Conservation (phyloP, 2,329 filamentous ascomycete genomes). For the Aspergillus sp. region DNA sequence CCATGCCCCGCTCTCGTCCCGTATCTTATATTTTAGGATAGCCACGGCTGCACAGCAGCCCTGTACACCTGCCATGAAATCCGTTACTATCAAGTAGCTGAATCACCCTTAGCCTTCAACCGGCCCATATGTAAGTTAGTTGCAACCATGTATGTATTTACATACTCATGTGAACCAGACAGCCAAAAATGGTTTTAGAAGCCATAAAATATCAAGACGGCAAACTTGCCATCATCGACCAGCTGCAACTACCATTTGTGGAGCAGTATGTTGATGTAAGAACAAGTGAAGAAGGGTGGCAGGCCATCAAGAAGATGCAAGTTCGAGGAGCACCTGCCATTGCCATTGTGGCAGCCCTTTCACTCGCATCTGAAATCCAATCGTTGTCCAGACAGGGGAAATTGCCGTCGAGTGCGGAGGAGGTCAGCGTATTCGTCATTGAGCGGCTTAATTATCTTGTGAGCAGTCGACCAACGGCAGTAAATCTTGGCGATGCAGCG, state of each 20-base stretch:
- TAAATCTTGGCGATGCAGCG: constrained; percentile 90
- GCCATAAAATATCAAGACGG: constrained; percentile 61
- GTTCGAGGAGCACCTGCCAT: constrained; percentile 83
- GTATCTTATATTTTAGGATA: too few relatives aligned
- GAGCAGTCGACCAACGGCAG: constrained; percentile 86
- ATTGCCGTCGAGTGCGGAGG: constrained; percentile 55
- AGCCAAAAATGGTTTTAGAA: constrained; percentile 52
- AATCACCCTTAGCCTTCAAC: too few relatives aligned
- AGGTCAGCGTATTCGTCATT: constrained; percentile 67
- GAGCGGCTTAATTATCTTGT: constrained; percentile 82
- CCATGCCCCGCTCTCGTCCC: too few relatives aligned
- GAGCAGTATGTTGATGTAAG: constrained; percentile 57
- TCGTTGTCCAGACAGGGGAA: constrained; percentile 39
- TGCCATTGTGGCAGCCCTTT: constrained; percentile 91
- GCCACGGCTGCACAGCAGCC: too few relatives aligned
- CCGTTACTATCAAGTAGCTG: too few relatives aligned
- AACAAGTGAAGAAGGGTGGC: constrained; percentile 61
- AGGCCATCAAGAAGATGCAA: constrained; percentile 66
- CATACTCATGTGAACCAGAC: not conserved
- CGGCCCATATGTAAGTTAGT: too few relatives aligned
- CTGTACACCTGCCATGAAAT: too few relatives aligned
- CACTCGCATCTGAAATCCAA: constrained; percentile 79
- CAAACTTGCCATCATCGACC: constrained; percentile 61
- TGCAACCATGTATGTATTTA: too few relatives aligned
- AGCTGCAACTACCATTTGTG: constrained; percentile 61